Evolutionary conservation across 257 asterid species (phyloP).

Genomic region (Solanum ossicruentum): DNA sequence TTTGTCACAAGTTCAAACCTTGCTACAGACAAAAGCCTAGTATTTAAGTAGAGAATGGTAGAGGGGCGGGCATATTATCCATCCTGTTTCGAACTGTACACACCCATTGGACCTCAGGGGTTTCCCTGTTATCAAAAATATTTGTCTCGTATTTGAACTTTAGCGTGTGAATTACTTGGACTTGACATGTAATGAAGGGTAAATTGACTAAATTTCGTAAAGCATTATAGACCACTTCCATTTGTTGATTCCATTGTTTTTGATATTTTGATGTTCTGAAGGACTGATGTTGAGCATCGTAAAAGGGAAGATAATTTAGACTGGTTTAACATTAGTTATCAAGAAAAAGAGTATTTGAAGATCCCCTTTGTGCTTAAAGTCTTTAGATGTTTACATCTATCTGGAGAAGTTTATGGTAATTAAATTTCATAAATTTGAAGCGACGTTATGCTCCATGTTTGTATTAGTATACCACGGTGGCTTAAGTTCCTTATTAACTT

Average conservation of each 20-base stretch:
- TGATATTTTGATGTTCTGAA: not conserved
- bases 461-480: not conserved
- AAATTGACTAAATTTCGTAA: not conserved
- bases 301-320: not conserved
- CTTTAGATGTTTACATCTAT: not conserved
- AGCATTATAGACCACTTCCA: not conserved
- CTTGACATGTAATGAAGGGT: not conserved
- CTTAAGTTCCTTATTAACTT: not conserved
- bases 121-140: not conserved
- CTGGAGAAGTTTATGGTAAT: not conserved
- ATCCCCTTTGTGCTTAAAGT: not conserved
- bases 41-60: not conserved
- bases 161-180: not conserved
- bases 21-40: not conserved
- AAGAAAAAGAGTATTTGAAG: not conserved
- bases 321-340: not conserved
- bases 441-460: too few relatives aligned
- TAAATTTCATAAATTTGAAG: too few relatives aligned
- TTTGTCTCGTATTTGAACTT: not conserved
- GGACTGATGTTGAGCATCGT: not conserved
- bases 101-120: not conserved
- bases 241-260: not conserved
- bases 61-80: not conserved
- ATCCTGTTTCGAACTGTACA: not conserved
- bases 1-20: not conserved